Evolutionary conservation across 2,329 filamentous ascomycete genomes (phyloP).

Genomic region (Penicillium verrucosum): DNA sequence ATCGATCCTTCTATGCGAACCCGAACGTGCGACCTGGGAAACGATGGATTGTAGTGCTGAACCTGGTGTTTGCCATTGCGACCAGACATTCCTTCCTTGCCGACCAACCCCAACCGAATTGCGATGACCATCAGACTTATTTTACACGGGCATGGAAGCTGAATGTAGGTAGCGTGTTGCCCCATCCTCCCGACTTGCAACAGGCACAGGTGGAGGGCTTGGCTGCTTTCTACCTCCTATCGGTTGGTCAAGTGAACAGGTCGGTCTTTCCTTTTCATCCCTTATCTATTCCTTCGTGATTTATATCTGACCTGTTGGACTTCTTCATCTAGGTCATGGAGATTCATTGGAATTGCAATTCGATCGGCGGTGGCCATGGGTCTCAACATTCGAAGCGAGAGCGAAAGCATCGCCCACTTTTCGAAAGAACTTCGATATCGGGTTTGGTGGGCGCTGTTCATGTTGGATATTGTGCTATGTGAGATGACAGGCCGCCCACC

Average conservation of each 20-base stretch:
- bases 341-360: conserved; percentile 40
- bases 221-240: conserved; percentile 41
- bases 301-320: not conserved
- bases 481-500: conserved; percentile 44
- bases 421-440: conserved; percentile 44
- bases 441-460: conserved; percentile 46
- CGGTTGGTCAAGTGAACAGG: conserved; percentile 44
- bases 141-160: conserved; percentile 45
- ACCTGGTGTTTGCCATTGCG: conserved; percentile 46
- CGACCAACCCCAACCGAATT: conserved; percentile 25
- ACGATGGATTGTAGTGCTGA: conserved; percentile 43
- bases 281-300: not conserved
- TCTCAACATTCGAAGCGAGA: conserved; percentile 44
- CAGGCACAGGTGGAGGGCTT: conserved; percentile 45
- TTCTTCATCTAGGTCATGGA: conserved; percentile 39
- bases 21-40: conserved; percentile 35
- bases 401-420: conserved; percentile 30
- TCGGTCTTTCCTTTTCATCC: conserved; percentile 12
- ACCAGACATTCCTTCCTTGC: conserved; percentile 36
- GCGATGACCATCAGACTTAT: conserved; percentile 40
- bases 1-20: conserved; percentile 35
- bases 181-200: conserved; percentile 43
- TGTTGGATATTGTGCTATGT: conserved; percentile 41
- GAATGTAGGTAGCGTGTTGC: conserved; percentile 34
- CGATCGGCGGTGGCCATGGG: conserved; percentile 43